Evolutionary conservation across 208 protist species (phyloP), one percentile per base, ranked within the genome.

Genomic region (Wallacemonas sp.): DNA sequence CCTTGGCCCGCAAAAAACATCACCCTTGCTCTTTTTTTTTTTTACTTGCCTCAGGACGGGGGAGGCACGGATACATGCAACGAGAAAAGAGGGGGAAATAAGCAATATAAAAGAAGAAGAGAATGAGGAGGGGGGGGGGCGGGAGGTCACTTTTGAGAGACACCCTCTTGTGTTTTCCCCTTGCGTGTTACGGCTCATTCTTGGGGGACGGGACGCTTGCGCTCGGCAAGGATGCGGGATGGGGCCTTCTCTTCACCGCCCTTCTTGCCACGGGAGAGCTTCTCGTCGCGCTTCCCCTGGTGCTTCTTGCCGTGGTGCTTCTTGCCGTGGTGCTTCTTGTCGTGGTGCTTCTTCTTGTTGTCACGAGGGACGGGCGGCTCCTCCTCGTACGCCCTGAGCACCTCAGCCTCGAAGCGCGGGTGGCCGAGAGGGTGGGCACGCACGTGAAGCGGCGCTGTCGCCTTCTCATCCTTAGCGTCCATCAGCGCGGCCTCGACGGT

Each of bases 241-340:
- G n/a, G n/a, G n/a, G n/a, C 4, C 30, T 56, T 68, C 2, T 44
- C 42, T 33, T 27, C 59, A 24, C 44, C 65, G n/a, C 31, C 33
- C 36, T 41, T 46, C 12, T 15, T 34, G 21, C 19, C 1, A 54
- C 86, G 68, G 54, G 91, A 80, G n/a, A 86, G 72, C 39, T 82
- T 72, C 49, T 91, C 76, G 63, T 93, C 85, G 28, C 88, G 41
- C 30, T 66, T 70, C 15, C 91, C 72, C 36, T 90, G 41, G 53
- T 34, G 65, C 56, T 68, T 70, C 41, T 51, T 45, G 26, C 12
- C 51, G 30, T 39, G 9, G 12, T 1, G 46, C 39, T 45, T 68
- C 39, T 11, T 33, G 54, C 49, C 27, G 38, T 59, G 19, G 38
- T 59, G 19, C 36, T n/a, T 33, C 24, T 72, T 30, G n/a, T 77